Conservation (phyloP, 768 basidiomycete species). For the Phanerochaete sordida region DNA sequence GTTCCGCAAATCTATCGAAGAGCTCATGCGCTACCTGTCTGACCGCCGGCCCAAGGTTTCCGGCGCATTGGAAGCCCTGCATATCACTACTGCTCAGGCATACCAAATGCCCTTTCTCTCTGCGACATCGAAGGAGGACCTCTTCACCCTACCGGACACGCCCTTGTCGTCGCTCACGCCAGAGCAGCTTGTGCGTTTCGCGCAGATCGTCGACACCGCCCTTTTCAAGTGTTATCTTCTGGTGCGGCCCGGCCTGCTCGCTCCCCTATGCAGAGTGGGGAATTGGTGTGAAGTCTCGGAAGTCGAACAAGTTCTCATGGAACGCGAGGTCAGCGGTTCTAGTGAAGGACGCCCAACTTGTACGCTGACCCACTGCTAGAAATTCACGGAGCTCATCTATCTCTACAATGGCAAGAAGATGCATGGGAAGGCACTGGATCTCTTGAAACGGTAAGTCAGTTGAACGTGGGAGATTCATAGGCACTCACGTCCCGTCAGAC, state of each 20-base stretch:
- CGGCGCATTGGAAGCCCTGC: constrained; percentile 67
- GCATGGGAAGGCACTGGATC: constrained; percentile 82
- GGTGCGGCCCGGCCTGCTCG: constrained; percentile 75
- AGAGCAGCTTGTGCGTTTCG: constrained; percentile 81
- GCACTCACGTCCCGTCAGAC: constrained; percentile 38
- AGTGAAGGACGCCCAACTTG: no score
- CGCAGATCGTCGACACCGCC: constrained; percentile 94
- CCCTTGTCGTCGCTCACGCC: constrained; percentile 71
- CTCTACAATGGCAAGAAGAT: constrained; percentile 94
- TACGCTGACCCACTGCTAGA: constrained; percentile 42
- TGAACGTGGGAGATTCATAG: background rate
- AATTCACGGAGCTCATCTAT: constrained; percentile 87
- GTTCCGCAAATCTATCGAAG: constrained; percentile 74
- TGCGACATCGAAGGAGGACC: constrained; percentile 65
- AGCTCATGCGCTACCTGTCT: constrained; percentile 81
- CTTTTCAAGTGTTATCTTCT: constrained; percentile 91
- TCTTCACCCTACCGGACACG: constrained; percentile 74
- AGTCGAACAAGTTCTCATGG: constrained; percentile 82
- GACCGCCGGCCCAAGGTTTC: constrained; percentile 86
- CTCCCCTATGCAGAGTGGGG: constrained; percentile 81
- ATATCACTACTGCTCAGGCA: constrained; percentile 66
- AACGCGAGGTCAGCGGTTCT: constrained; percentile 55
- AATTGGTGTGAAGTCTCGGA: constrained; percentile 98
- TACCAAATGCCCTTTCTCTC: constrained; percentile 69
- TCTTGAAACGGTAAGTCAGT: constrained; percentile 75